Conservation (phyloP, 495 filamentous ascomycete genomes). For the Antarctomyces pellizariae region DNA sequence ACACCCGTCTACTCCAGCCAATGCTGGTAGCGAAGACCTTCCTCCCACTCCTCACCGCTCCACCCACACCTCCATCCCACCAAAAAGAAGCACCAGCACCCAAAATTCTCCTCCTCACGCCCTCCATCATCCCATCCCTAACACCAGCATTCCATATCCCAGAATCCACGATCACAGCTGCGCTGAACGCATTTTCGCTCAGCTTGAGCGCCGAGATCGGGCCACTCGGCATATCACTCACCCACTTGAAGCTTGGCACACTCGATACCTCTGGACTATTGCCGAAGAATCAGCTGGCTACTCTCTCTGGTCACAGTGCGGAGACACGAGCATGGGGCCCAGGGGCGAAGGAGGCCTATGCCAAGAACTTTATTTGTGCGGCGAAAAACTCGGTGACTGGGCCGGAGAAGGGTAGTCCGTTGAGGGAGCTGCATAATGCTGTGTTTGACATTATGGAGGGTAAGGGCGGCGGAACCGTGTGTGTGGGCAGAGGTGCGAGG, state of each 20-base stretch:
- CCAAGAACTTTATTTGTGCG: conserved; percentile 30
- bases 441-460: conserved; percentile 64
- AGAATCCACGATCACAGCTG: conserved; percentile 55
- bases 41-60: conserved; percentile 50
- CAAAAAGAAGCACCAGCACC: conserved; percentile 19
- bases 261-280: conserved; percentile 40
- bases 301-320: conserved; percentile 13
- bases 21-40: conserved; percentile 72
- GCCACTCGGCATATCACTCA: conserved; percentile 47
- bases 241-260: conserved; percentile 66
- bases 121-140: conserved; percentile 62
- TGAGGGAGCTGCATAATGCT: conserved; percentile 56
- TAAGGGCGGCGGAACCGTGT: conserved; percentile 27
- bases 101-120: conserved; percentile 59
- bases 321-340: conserved; percentile 46
- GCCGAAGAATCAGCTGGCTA: conserved; percentile 6
- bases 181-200: conserved; percentile 54
- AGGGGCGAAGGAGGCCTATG: conserved; percentile 26
- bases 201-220: conserved; percentile 55
- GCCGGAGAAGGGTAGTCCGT: conserved; percentile 34
- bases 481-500: conserved; percentile 59
- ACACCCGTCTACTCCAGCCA: conserved; percentile 79
- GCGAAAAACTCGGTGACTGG: conserved; percentile 24
- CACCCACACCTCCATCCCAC: conserved; percentile 19
- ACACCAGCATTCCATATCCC: conserved; percentile 64